Evolutionary conservation across 208 protist species (phyloP).

Genomic region (Lotmaria passim): DNA sequence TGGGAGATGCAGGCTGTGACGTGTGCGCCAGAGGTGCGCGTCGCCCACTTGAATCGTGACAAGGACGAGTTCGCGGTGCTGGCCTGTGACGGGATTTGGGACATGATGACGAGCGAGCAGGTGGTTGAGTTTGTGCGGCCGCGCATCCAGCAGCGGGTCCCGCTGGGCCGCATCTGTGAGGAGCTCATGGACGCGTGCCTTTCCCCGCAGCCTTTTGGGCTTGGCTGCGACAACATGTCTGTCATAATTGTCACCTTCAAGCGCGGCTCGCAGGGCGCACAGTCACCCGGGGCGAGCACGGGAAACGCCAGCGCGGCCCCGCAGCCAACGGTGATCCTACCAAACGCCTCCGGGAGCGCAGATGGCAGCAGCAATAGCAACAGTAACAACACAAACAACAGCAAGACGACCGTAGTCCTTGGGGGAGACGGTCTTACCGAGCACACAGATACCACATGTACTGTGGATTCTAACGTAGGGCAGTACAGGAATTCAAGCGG

Average conservation of each 20-base stretch:
- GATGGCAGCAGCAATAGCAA: neutral
- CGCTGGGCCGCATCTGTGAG: slow-evolving; percentile 65
- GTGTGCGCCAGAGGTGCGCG: slow-evolving; percentile 82
- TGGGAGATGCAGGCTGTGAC: slow-evolving; percentile 93
- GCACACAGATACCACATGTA: neutral
- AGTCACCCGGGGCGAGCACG: neutral
- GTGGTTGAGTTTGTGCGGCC: slow-evolving; percentile 82
- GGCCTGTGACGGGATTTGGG: slow-evolving; percentile 94
- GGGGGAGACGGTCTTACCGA: neutral
- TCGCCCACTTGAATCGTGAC: slow-evolving; percentile 68
- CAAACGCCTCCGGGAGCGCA: neutral
- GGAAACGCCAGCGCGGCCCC: neutral
- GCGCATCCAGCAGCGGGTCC: slow-evolving; percentile 64
- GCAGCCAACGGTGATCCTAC: neutral
- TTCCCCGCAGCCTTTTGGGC: slow-evolving; percentile 77
- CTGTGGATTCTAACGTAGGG: neutral
- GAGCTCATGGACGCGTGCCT: slow-evolving; percentile 85
- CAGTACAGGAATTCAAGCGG: too few relatives aligned
- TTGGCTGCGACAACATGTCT: slow-evolving; percentile 93
- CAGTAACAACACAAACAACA: neutral
- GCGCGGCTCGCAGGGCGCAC: slow-evolving; percentile 31
- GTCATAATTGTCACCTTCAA: slow-evolving; percentile 91
- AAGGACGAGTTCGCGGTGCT: slow-evolving; percentile 90
- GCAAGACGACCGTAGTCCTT: neutral
- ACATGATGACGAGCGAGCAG: slow-evolving; percentile 90